Percentiles rank a stretch among this genome's conserved stretches.
Evolutionary conservation across 2,329 filamentous ascomycete genomes (phyloP).

Genomic region (Neodidymelliopsis sp.): DNA sequence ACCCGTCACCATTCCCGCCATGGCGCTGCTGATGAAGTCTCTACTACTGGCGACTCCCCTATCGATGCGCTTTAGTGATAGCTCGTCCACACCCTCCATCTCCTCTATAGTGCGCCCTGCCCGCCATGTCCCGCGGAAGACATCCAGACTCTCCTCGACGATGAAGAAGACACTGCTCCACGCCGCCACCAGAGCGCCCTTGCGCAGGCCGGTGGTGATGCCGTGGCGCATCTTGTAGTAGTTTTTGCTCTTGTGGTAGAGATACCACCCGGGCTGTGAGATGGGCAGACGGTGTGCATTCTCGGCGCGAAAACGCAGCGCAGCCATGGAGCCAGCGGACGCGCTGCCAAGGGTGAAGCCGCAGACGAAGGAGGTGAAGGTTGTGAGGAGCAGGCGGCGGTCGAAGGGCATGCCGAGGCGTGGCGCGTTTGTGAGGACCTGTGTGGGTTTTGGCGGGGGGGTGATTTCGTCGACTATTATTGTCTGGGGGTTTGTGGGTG

Average conservation of each 20-base stretch:
- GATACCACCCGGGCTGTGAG: slow-evolving; percentile 86
- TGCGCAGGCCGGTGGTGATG: slow-evolving; percentile 77
- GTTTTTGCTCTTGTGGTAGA: slow-evolving; percentile 99
- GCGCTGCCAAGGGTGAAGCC: slow-evolving; percentile 75
- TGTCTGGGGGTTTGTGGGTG: slow-evolving; percentile 10
- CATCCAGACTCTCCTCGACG: slow-evolving; percentile 86
- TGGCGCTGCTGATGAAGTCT: slow-evolving; percentile 81
- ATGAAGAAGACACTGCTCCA: slow-evolving; percentile 81
- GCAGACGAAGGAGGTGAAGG: slow-evolving; percentile 68
- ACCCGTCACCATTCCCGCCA: slow-evolving; percentile 83
- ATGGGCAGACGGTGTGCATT: slow-evolving; percentile 93
- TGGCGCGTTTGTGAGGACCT: slow-evolving; percentile 22
- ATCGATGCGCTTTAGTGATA: slow-evolving; percentile 39
- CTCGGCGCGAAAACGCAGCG: slow-evolving; percentile 89
- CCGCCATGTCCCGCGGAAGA: slow-evolving; percentile 59
- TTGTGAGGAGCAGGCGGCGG: slow-evolving; percentile 71
- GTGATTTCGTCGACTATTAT: slow-evolving; percentile 2
- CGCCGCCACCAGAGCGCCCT: slow-evolving; percentile 73
- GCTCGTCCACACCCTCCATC: slow-evolving; percentile 48
- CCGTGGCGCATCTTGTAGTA: slow-evolving; percentile 84
- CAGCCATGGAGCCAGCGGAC: slow-evolving; percentile 75
- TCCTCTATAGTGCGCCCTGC: slow-evolving; percentile 52
- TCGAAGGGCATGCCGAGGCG: slow-evolving; percentile 70
- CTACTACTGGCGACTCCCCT: slow-evolving; percentile 47
- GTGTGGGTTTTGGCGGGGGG: slow-evolving; percentile 16